Conservation (phyloP, 495 filamentous ascomycete genomes). For the Neurospora africana region DNA sequence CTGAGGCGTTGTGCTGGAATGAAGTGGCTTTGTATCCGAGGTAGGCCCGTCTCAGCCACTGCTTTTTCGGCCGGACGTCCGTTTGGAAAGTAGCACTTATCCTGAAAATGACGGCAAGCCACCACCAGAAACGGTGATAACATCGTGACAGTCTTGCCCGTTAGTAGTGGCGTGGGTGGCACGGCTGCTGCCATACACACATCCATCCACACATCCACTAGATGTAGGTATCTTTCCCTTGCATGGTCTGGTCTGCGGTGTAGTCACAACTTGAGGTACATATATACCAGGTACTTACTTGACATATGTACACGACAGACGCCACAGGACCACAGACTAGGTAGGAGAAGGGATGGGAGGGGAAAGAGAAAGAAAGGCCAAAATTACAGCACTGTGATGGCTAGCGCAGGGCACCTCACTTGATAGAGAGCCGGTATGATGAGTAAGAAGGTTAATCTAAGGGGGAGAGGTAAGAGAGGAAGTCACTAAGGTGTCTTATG, state of each 20-base stretch:
- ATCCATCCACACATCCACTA: background rate
- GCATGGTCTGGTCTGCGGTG: background rate
- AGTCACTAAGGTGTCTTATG: too few relatives aligned
- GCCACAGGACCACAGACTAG: background rate
- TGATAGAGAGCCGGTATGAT: too few relatives aligned
- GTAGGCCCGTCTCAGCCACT: background rate
- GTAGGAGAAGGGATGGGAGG: background rate
- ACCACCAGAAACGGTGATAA: background rate
- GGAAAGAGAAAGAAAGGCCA: background rate
- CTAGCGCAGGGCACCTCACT: too few relatives aligned
- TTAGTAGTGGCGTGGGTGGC: background rate
- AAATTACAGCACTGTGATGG: background rate
- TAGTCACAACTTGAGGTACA: background rate
- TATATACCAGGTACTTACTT: background rate
- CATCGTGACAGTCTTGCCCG: background rate
- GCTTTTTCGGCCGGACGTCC: background rate
- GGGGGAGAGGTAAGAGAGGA: too few relatives aligned
- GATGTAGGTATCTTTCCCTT: background rate
- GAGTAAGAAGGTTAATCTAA: too few relatives aligned
- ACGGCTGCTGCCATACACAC: background rate
- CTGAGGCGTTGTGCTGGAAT: background rate
- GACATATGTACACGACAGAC: background rate
- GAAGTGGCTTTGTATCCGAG: background rate
- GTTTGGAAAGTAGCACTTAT: background rate
- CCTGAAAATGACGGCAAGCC: background rate